These are phyloP conservation scores for Fusarium falciforme DNA, from an alignment of 2,329 filamentous ascomycete species.

Conservation along the genomic window DNA sequence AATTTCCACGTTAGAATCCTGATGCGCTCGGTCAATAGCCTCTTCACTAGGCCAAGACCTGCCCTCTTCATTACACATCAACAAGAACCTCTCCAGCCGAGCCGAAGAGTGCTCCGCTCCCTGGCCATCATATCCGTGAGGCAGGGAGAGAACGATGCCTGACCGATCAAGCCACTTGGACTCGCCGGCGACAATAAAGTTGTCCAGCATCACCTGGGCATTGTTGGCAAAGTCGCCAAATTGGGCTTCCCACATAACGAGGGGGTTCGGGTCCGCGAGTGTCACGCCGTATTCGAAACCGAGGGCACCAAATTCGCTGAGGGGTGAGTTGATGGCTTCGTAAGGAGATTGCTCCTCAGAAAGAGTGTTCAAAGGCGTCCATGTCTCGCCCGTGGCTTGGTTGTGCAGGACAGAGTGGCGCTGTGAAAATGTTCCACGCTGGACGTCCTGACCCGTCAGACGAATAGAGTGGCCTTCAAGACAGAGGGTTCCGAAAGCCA, in stretches of 20 bases:
- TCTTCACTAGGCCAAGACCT: conserved; percentile 77
- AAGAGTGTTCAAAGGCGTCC: conserved; percentile 89
- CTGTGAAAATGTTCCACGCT: conserved; percentile 99
- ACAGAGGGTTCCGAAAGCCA: conserved; percentile 91
- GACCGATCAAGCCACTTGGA: conserved; percentile 98
- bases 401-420: conserved; percentile 96
- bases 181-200: conserved; percentile 97
- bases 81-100: conserved; percentile 94
- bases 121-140: conserved; percentile 97
- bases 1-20: conserved; percentile 99
- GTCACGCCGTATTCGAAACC: conserved; percentile 99
- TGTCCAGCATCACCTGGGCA: conserved; percentile 96
- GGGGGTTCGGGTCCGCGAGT: conserved; percentile 90
- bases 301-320: conserved; percentile 75
- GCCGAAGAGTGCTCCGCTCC: conserved; percentile 98
- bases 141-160: conserved; percentile 92
- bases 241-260: conserved; percentile 99
- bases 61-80: conserved; percentile 96
- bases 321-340: conserved; percentile 95
- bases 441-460: conserved; percentile 97
- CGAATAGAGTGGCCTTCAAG: conserved; percentile 94
- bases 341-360: conserved; percentile 92
- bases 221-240: conserved; percentile 99
- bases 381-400: conserved; percentile 90
- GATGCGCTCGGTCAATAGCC: conserved; percentile 82